Evolutionary conservation across 2,329 filamentous ascomycete genomes (phyloP), one percentile per base, ranked within the genome.

Genomic region (Aspergillus nomiae): DNA sequence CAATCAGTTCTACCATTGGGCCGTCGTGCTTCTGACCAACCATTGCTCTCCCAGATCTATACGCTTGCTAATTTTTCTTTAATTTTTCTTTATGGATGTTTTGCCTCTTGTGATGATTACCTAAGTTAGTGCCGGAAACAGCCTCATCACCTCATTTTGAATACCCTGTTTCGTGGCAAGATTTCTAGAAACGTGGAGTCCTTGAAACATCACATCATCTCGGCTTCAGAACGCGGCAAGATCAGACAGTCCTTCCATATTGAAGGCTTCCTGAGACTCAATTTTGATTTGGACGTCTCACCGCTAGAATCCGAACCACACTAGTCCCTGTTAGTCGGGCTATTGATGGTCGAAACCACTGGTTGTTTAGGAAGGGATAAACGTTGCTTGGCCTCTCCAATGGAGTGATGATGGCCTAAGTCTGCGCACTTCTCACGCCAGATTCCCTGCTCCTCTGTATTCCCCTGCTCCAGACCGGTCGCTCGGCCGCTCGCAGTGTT

Each of bases 321-420:
- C 32, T 56, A 48, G 16, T n/a, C 41, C 21, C 32, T 38, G 56
- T 59, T 54, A 45, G 61, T 62, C 61, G 26, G 43, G 56, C 51
- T 14, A 41, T 36, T 56, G 41, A 60, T 38, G 28, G 51, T 38
- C 38, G 21, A 51, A 34, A 50, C 32, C 19, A 30, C n/a, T 45
- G 2, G 21, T 46, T 58, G 24, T 32, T 51, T 54, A 34, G 30
- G 36, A 55, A 56, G 32, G 50, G 36, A 62, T 53, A 48, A 11
- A 57, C 55, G 30, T 36, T 54, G 30, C 43, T 43, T 30, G 48
- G 41, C 30, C 41, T 26, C 30, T 56, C 45, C 34, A 56, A 66
- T 64, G 57, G 60, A 58, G 56, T 66, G 59, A 64, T 62, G 59
- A 45, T 60, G 48, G 43, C 43, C 62, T 64, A 58, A 58, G 24